Conservation (phyloP, 148 eudicot species). For the Vaccinium macrocarpon region DNA sequence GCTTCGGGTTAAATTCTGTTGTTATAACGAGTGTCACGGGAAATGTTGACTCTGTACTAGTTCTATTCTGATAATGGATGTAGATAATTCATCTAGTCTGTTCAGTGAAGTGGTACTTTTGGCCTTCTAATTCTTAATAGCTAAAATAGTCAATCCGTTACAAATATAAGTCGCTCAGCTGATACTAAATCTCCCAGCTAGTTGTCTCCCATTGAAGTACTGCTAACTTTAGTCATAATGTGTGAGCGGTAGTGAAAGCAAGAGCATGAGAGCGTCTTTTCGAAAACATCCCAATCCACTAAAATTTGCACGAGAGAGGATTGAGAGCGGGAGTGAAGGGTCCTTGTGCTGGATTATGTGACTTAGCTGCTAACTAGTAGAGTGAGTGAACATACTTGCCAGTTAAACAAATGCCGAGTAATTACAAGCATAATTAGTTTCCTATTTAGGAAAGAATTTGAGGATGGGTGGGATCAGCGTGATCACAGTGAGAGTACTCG, state of each 20-base stretch:
- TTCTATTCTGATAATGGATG: slow-evolving; percentile 4
- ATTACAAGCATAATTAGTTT: background rate
- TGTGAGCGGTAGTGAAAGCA: too few species aligned
- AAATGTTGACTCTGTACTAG: background rate
- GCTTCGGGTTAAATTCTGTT: background rate
- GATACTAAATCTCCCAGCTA: background rate
- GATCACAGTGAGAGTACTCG: background rate
- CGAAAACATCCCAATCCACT: too few species aligned
- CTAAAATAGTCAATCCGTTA: background rate
- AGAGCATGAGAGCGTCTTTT: too few species aligned
- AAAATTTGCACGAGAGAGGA: too few species aligned
- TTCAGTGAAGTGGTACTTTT: background rate
- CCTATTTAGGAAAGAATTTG: background rate
- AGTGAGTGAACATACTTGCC: background rate
- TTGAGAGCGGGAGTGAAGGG: too few species aligned
- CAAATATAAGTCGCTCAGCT: background rate
- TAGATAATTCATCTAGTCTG: slow-evolving; percentile 15
- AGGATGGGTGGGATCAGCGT: background rate
- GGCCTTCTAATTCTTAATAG: background rate
- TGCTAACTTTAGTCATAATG: too few species aligned
- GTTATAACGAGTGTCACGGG: background rate
- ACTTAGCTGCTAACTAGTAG: background rate
- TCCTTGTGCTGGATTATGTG: too few species aligned
- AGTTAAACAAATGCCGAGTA: background rate
- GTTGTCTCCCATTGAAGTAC: background rate